Conservation (phyloP, 176 grass and related monocot genomes). For the Microstegium vimineum region DNA sequence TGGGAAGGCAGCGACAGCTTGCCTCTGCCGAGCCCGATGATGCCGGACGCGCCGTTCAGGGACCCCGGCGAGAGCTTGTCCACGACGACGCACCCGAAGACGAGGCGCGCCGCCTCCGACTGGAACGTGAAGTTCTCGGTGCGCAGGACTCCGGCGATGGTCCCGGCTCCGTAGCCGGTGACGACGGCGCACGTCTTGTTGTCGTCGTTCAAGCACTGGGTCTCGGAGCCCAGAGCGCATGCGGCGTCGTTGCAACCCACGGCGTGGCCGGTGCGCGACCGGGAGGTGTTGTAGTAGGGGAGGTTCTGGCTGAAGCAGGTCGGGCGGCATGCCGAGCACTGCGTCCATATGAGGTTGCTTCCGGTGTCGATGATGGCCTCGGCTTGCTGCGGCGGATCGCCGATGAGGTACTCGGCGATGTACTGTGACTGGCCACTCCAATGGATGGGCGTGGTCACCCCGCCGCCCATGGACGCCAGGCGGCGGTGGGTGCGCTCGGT, state of each 20-base stretch:
- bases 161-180: neutral
- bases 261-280: neutral
- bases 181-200: neutral
- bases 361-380: too few species aligned
- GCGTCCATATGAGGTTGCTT: constrained; percentile 59
- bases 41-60: constrained; percentile 12
- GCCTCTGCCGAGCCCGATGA: constrained; percentile 27
- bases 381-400: too few species aligned
- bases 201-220: neutral
- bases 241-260: neutral
- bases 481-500: neutral
- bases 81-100: neutral
- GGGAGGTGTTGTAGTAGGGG: neutral
- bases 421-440: neutral
- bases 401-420: too few species aligned
- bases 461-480: neutral
- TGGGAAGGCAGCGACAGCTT: neutral
- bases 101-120: neutral
- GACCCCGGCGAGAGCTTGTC: neutral
- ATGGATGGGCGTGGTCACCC: neutral
- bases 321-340: constrained; percentile 19
- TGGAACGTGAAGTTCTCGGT: neutral
- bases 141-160: neutral
- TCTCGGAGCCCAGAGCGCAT: neutral
- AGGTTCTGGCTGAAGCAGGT: neutral